Percentiles rank a stretch among this genome's conserved stretches.
phyloP scores from a whole-genome alignment of 495 filamentous ascomycete genomes.

The Bryoglossum gracile region DNA sequence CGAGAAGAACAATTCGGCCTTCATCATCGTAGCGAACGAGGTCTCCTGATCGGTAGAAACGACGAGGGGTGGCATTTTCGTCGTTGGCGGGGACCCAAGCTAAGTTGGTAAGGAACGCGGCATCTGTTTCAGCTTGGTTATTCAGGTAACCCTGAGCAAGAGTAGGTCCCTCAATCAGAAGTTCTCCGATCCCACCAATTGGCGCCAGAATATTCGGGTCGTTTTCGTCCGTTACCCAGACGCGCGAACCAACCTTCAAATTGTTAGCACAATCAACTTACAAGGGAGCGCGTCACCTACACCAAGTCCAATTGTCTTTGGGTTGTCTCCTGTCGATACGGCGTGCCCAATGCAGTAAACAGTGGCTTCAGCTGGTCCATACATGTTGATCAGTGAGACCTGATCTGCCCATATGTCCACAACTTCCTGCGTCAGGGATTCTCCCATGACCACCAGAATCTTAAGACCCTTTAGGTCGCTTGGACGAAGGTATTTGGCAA shows the following conservation, averaged over 20 bases:
- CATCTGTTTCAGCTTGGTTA: conserved; percentile 1
- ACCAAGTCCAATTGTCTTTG: conserved; percentile 30
- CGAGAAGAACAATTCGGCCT: conserved; percentile 34
- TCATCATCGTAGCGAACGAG: conserved; percentile 23
- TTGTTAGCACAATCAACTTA: background rate
- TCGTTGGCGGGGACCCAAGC: conserved; percentile 25
- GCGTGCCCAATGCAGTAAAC: conserved; percentile 1
- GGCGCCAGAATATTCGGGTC: conserved; percentile 47
- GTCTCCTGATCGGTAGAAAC: conserved; percentile 50
- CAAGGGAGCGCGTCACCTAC: too few relatives aligned
- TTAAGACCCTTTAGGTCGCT: conserved; percentile 39
- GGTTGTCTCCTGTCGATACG: background rate
- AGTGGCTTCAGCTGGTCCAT: conserved; percentile 43
- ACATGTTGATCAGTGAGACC: conserved; percentile 45
- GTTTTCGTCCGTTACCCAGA: conserved; percentile 51
- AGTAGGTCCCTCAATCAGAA: conserved; percentile 54
- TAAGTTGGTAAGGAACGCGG: conserved; percentile 25
- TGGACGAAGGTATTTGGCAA: conserved; percentile 35
- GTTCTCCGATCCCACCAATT: conserved; percentile 51
- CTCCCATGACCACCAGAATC: conserved; percentile 43
- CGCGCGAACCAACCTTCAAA: conserved; percentile 28
- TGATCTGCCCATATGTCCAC: conserved; percentile 48
- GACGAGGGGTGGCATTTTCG: conserved; percentile 41
- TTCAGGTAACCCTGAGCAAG: conserved; percentile 46
- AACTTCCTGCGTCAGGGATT: conserved; percentile 46